Percentiles rank a stretch among this genome's conserved stretches.
These are phyloP conservation scores for Aureobasidium musti DNA, from an alignment of 2,329 filamentous ascomycete species.

Conservation along the genomic window DNA sequence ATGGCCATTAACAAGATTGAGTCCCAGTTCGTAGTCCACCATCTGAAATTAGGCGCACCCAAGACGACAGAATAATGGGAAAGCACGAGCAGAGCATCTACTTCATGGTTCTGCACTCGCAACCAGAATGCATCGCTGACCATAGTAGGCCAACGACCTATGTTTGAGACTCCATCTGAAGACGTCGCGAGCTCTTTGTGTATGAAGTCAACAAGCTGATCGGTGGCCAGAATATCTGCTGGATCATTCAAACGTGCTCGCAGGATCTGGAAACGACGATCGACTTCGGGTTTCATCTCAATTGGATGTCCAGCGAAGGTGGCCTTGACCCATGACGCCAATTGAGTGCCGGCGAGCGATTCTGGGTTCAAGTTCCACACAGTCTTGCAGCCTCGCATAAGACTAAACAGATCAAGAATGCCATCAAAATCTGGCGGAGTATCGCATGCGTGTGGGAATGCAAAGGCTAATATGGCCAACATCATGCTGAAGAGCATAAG, in stretches of 20 bases:
- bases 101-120: constrained; percentile 32
- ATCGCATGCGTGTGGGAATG: constrained; percentile 33
- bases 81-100: constrained; percentile 34
- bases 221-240: constrained; percentile 18
- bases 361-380: constrained; percentile 33
- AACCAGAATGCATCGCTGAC: constrained; percentile 35
- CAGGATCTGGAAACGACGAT: constrained; percentile 21
- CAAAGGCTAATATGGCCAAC: constrained; percentile 37
- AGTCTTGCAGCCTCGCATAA: constrained; percentile 35
- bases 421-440: constrained; percentile 34
- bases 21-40: constrained; percentile 37
- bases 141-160: constrained; percentile 36
- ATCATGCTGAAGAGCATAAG: constrained; percentile 37
- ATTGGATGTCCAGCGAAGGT: constrained; percentile 5
- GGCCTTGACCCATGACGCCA: constrained; percentile 19
- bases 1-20: constrained; percentile 33
- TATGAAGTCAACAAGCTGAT: constrained; percentile 1
- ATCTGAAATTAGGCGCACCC: constrained; percentile 31
- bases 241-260: constrained; percentile 27
- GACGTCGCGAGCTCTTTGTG: not conserved
- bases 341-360: constrained; percentile 29
- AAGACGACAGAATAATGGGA: constrained; percentile 33
- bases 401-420: constrained; percentile 36
- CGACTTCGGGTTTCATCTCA: constrained; percentile 12
- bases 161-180: constrained; percentile 32